Percentiles rank a stretch among this genome's conserved stretches.
These are phyloP conservation scores for Claviceps citrina DNA, from an alignment of 2,329 filamentous ascomycete species.

Conservation along the genomic window DNA sequence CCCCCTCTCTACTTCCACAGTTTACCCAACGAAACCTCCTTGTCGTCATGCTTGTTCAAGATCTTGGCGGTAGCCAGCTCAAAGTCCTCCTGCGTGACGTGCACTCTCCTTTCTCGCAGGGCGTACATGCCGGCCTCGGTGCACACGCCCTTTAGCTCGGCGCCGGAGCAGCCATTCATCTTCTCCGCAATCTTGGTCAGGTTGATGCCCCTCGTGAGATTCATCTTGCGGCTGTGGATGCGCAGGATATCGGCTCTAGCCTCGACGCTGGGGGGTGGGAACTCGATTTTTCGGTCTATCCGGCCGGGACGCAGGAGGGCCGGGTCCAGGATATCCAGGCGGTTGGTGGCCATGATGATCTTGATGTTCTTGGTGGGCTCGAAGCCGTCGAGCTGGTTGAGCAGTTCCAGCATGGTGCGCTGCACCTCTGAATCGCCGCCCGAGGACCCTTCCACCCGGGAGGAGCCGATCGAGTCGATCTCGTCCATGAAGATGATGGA, in stretches of 20 bases:
- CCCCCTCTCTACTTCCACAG: conserved; percentile 38
- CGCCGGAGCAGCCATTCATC: conserved; percentile 98
- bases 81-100: conserved; percentile 98
- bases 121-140: conserved; percentile 99
- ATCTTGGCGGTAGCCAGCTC: conserved; percentile 98
- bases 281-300: conserved; percentile 98
- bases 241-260: conserved; percentile 93
- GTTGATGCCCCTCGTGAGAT: conserved; percentile 92
- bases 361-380: conserved; percentile 99
- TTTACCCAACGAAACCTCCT: conserved; percentile 82
- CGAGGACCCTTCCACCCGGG: conserved; percentile 86
- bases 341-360: conserved; percentile 98
- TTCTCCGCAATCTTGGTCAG: conserved; percentile 97
- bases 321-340: conserved; percentile 91
- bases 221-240: conserved; percentile 97
- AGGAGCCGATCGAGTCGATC: conserved; percentile 96
- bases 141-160: conserved; percentile 96
- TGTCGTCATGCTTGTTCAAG: conserved; percentile 98
- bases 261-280: conserved; percentile 90
- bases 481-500: conserved; percentile 99
- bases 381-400: conserved; percentile 97
- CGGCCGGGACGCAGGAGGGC: conserved; percentile 88
- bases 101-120: conserved; percentile 82
- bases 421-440: conserved; percentile 96
- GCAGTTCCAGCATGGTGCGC: conserved; percentile 92